Evolutionary conservation across 805 yeast species (phyloP), one percentile per base, ranked within the genome.

Genomic region (Saccharomyces kudriavzevii): DNA sequence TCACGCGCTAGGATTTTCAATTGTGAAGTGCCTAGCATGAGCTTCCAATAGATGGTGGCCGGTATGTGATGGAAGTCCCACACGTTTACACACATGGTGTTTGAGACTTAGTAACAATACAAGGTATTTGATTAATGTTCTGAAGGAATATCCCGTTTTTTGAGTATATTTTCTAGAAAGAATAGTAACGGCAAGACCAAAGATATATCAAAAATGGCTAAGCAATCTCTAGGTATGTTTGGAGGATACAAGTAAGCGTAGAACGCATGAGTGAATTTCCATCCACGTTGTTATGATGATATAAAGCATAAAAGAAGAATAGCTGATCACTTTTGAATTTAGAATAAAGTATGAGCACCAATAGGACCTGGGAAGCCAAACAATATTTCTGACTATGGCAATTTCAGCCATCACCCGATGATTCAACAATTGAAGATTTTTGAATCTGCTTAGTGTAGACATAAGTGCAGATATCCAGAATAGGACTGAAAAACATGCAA

Each of bases 141-240:
- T 17, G 17, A 35, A 35, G 43, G 9, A 8, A 6, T 17, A 17
- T 2, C 13, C 4, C 43, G 11, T 35, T 35, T 8, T 17, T 6
- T 1, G 13, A 5, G 43, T 11, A 2, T 30, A 13, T 35, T 35
- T 35, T 35, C 20, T n/a, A 17, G 4, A 17, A 35, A 17, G 24
- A 35, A 17, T 10, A 35, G 24, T 17, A 35, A 35, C 43, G 43
- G 43, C 43, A 35, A 35, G 43, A 35, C 43, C 43, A 35, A 35
- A 35, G 43, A 35, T 35, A 35, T 35, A 35, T 35, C 43, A 52
- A 61, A 49, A 68, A 73, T 73, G 77, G 77, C 77, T 72, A 73
- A 73, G 67, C 77, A 73, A 73, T 73, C 76, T 63, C 71, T 73
- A 70, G 75, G 75, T 72, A 71, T 67, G 75, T 71, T 51, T 13